Evolutionary conservation across 805 yeast genomes (phyloP).

Genomic region (Candida khao-thaluensis): DNA sequence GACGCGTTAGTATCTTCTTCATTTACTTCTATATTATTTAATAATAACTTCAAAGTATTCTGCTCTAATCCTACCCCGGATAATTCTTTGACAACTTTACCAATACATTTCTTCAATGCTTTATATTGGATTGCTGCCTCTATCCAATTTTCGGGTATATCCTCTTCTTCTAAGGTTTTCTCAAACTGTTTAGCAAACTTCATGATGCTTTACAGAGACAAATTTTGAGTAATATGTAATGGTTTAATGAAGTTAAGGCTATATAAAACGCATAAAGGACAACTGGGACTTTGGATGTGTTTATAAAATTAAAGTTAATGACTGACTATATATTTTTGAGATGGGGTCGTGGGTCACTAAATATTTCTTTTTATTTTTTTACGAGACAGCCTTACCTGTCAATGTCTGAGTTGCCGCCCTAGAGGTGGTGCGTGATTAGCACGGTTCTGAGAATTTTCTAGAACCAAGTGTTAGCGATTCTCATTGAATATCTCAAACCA

Average conservation of each 20-base stretch:
- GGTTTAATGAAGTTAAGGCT: too few species aligned
- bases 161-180: slow-evolving; percentile 57
- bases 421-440: background rate
- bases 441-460: background rate
- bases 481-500: too few species aligned
- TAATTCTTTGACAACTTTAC: slow-evolving; percentile 63
- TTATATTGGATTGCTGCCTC: slow-evolving; percentile 71
- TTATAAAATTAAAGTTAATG: slow-evolving; percentile 1
- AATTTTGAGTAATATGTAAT: too few species aligned
- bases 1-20: slow-evolving; percentile 32
- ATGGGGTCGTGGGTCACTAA: slow-evolving; percentile 3
- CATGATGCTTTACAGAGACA: slow-evolving; percentile 47
- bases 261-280: background rate
- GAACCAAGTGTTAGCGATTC: too few species aligned
- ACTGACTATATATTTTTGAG: slow-evolving; percentile 4
- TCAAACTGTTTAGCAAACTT: slow-evolving; percentile 75
- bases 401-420: background rate
- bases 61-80: slow-evolving; percentile 55
- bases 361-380: slow-evolving; percentile 2
- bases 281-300: background rate
- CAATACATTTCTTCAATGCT: slow-evolving; percentile 64
- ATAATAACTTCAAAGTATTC: slow-evolving; percentile 38
- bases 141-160: slow-evolving; percentile 67
- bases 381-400: background rate
- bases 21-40: slow-evolving; percentile 34